Conservation (phyloP, 2,329 filamentous ascomycete species). For the Bipolaris sorokiniana region DNA sequence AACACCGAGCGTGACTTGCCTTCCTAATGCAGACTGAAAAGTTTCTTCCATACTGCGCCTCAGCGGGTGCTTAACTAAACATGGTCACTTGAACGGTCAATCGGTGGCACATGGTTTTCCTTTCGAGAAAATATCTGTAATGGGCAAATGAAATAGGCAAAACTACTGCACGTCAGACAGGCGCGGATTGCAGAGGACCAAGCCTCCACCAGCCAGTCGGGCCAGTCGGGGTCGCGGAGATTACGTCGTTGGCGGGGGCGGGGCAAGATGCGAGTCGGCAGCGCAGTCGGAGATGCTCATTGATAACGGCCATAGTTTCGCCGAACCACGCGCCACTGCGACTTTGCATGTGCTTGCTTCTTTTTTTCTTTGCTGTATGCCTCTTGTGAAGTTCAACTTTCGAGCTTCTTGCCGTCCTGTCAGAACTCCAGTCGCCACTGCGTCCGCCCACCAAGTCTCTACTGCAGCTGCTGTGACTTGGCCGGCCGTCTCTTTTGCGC, state of each 20-base stretch:
- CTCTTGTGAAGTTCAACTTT: slow-evolving; percentile 36
- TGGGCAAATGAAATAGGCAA: not conserved
- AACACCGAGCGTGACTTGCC: not conserved
- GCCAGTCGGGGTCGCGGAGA: slow-evolving; percentile 5
- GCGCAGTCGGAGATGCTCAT: slow-evolving; percentile 5
- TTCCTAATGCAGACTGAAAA: not conserved
- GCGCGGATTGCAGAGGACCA: slow-evolving; percentile 1
- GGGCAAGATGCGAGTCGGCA: slow-evolving; percentile 14
- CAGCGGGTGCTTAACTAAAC: not conserved
- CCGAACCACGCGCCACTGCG: slow-evolving; percentile 8
- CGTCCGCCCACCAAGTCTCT: slow-evolving; percentile 6
- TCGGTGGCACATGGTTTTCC: not conserved
- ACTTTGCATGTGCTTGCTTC: not conserved
- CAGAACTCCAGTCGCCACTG: slow-evolving; percentile 15
- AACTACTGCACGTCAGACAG: slow-evolving; percentile 12
- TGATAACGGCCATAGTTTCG: slow-evolving; percentile 17
- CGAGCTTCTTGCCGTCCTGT: slow-evolving; percentile 34
- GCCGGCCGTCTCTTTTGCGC: slow-evolving; percentile 23
- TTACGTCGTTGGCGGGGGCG: slow-evolving; percentile 24
- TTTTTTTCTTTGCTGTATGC: slow-evolving; percentile 30
- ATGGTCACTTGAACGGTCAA: not conserved
- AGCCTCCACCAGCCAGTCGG: slow-evolving; percentile 9
- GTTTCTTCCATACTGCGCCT: not conserved
- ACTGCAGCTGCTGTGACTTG: slow-evolving; percentile 13
- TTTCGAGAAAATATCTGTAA: not conserved